Base-by-base conservation (phyloP, 169 alveolate species). In the Cryptosporidium ryanae region DNA sequence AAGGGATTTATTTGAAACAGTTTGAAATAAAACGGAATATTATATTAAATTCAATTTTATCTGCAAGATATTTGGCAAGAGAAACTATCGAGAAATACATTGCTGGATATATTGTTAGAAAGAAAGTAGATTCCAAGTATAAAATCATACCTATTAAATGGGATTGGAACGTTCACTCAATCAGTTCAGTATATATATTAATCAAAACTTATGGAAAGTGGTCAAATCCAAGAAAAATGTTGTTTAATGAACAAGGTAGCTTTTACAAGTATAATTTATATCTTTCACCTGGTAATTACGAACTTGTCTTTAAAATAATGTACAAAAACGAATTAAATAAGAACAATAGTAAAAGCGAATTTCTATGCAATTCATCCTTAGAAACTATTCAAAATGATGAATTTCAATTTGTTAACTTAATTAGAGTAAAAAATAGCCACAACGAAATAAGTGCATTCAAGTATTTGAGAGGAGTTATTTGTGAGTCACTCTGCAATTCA, bases 141-240 rank as follows among this genome's bases (percentile, higher is more conserved):
- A 76, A 32, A n/a, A 2, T 76, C 1, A 48, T 61, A 15, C 87
- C 68, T 7, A 59, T 76, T 38, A 76, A 76, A 25, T 76, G 87
- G 87, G 29, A 49, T 12, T 76, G 87, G 87, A 76, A 46, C 25
- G 23, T 59, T 10, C 59, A 76, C 25, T 55, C 57, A 21, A 76
- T 76, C n/a, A 38, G 46, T 18, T 21, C 34, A 4, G 63, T 76
- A 32, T 55, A 44, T 21, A 61, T 76, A 18, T 38, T 76, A 31
- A 23, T 8, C 12, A 76, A 18, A 59, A 55, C 10, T 32, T 38
- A 31, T 15, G 52, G 34, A 1, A 34, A 15, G 46, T 76, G 87
- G 87, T 59, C 68, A 12, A 70, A 38, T 12, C 87, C 87, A n/a
- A 55, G 59, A n/a, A 76, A 38, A 59, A 76, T 76, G 87, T 76